These are phyloP conservation scores for Golubevia pallescens DNA, from an alignment of 1,284 basidiomycete genomes.

Conservation along the genomic window DNA sequence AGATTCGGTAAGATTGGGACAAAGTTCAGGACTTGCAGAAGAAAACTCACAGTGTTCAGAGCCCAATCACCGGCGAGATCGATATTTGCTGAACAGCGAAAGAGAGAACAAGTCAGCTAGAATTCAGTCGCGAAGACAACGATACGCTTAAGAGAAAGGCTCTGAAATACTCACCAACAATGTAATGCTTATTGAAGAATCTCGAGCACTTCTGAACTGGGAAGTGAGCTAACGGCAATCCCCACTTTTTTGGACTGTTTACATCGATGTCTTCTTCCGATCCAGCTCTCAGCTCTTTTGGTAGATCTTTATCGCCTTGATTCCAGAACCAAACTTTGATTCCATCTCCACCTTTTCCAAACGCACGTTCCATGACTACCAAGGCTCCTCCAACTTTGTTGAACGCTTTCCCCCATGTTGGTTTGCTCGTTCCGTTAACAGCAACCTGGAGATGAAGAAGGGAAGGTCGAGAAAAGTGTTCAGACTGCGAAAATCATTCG, in stretches of 20 bases:
- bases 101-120: too few species aligned
- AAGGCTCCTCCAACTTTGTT: conserved; percentile 49
- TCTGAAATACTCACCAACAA: too few species aligned
- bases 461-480: too few species aligned
- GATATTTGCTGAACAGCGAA: too few species aligned
- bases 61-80: too few species aligned
- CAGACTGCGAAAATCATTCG: too few species aligned
- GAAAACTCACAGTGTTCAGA: too few species aligned
- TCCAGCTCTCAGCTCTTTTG: conserved; percentile 31
- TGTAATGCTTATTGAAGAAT: too few species aligned
- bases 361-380: conserved; percentile 54
- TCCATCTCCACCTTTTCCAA: conserved; percentile 46
- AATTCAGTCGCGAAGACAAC: too few species aligned
- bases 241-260: conserved; percentile 41
- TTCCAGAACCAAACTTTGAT: conserved; percentile 57
- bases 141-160: too few species aligned
- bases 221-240: conserved; percentile 40
- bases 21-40: too few species aligned
- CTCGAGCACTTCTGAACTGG: background rate
- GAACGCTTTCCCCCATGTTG: conserved; percentile 39
- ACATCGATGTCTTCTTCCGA: conserved; percentile 7
- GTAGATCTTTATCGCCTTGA: conserved; percentile 17
- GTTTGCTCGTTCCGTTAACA: conserved; percentile 4
- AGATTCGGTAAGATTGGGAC: too few species aligned
- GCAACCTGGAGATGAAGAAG: background rate